phyloP scores from a whole-genome alignment of 1,139 yeast species.

The Kurtzmaniella quercitrusa region DNA sequence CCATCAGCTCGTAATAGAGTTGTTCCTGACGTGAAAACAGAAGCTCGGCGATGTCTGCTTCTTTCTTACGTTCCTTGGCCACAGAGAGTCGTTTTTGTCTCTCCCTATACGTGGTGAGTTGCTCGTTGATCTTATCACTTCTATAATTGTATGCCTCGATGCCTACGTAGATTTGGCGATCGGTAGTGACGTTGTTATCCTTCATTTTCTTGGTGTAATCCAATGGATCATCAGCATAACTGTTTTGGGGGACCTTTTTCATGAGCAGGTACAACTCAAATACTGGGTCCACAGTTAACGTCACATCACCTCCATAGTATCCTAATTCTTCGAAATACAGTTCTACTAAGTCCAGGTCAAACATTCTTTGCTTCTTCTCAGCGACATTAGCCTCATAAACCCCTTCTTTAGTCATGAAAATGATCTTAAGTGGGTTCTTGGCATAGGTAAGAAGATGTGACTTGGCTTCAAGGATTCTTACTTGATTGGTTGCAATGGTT shows the following conservation, averaged over 20 bases:
- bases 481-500: conserved; percentile 23
- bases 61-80: conserved; percentile 4
- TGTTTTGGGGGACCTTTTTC: conserved; percentile 9
- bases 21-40: conserved; percentile 16
- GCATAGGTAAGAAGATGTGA: conserved; percentile 24
- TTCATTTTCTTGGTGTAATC: conserved; percentile 4
- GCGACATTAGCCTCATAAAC: conserved; percentile 25
- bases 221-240: conserved; percentile 3
- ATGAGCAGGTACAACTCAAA: conserved; percentile 15
- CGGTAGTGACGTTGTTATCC: conserved; percentile 6
- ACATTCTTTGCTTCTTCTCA: conserved; percentile 18
- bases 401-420: conserved; percentile 22
- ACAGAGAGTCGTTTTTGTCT: conserved; percentile 1
- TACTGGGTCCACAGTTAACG: conserved; percentile 16
- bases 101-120: conserved; percentile 11
- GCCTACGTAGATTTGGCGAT: conserved; percentile 12
- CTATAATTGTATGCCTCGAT: conserved; percentile 15
- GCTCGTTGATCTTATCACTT: conserved; percentile 11
- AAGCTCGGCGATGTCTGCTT: conserved; percentile 9
- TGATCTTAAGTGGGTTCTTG: conserved; percentile 21
- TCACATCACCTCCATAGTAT: conserved; percentile 8
- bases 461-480: conserved; percentile 25
- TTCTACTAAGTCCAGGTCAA: conserved; percentile 23
- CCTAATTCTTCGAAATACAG: conserved; percentile 16
- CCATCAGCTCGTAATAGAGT: conserved; percentile 22